Evolutionary conservation across 73 alveolate species (phyloP), one percentile per base, ranked within the genome.

Genomic region (Stentor coeruleus): DNA sequence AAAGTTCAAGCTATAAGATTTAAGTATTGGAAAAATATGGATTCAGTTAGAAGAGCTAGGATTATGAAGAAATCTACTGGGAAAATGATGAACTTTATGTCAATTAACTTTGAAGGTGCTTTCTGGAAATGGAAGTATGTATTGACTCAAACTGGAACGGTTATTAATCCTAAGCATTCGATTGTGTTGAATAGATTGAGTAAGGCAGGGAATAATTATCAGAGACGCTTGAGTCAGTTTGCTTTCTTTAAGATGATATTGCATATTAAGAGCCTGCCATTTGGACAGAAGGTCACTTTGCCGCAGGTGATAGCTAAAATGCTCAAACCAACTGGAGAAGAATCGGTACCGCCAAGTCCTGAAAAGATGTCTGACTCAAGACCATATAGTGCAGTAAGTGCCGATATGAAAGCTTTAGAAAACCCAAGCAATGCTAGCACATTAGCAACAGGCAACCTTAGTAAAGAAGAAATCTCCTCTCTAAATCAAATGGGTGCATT

Each of bases 111-210:
- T 40, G 40, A 66, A 66, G 37, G 40, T 20, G n/a, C 79, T 1
- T 20, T 66, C 40, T 66, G 79, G 79, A 66, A 31, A 66, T 66
- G 79, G 79, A 66, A 66, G 41, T 66, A 66, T 2, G 39, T 66
- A 31, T 28, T 66, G n/a, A 66, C 79, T 31, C n/a, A 31, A 66
- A 20, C n/a, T 33, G 79, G 79, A 26, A 31, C 14, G 20, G 42
- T 11, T 20, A 20, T 66, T 20, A 20, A 66, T 33, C 79, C 79
- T 26, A 66, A 66, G 41, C 79, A 66, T 11, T 20, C 79, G 1
- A 20, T 66, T 2, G 37, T 66, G 39, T 26, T 20, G 42, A 31
- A 66, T 1, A 20, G 79, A 20, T 11, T 66, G 15, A 1, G 2
- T 11, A 66, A 31, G 37, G 79, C 33, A 1, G 79, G 79, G 14